These are phyloP conservation scores for Knufia fluminis DNA, from an alignment of 2,329 filamentous ascomycete species.

Conservation along the genomic window DNA sequence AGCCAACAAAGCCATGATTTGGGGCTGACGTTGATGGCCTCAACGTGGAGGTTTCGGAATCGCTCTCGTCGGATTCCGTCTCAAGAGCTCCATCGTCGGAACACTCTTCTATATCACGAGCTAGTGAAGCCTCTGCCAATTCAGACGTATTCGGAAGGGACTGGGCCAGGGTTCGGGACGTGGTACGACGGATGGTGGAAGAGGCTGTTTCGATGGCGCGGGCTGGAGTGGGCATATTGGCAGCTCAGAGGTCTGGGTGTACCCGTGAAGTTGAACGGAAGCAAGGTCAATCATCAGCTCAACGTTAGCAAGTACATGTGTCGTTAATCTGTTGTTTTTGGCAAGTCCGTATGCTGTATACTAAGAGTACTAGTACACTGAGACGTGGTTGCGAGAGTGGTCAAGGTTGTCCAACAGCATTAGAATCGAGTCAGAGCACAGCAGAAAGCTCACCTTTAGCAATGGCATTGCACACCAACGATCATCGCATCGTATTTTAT, in stretches of 20 bases:
- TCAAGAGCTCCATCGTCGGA: conserved; percentile 41
- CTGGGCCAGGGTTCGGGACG: conserved; percentile 20
- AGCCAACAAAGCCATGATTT: conserved; percentile 46
- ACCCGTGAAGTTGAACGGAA: too few relatives aligned
- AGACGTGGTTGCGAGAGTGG: too few relatives aligned
- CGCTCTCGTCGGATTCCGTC: conserved; percentile 29
- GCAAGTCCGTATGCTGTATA: too few relatives aligned
- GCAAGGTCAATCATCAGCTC: not conserved
- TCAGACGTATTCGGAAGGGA: conserved; percentile 54
- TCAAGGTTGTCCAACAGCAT: too few relatives aligned
- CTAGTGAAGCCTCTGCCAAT: conserved; percentile 56
- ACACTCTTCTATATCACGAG: conserved; percentile 57
- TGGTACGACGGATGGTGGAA: not conserved
- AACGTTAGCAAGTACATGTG: too few relatives aligned
- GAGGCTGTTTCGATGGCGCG: not conserved
- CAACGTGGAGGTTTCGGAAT: conserved; percentile 34
- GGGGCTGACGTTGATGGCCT: conserved; percentile 33
- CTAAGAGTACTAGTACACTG: too few relatives aligned
- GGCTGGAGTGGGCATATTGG: not conserved
- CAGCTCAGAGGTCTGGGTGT: too few relatives aligned
- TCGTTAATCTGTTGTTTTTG: too few relatives aligned
- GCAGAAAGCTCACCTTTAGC: too few relatives aligned
- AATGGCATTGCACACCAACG: too few relatives aligned
- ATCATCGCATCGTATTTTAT: not conserved
- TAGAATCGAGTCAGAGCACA: too few relatives aligned